Conservation (phyloP, 257 asterid species). For the Solanum verrucosum region DNA sequence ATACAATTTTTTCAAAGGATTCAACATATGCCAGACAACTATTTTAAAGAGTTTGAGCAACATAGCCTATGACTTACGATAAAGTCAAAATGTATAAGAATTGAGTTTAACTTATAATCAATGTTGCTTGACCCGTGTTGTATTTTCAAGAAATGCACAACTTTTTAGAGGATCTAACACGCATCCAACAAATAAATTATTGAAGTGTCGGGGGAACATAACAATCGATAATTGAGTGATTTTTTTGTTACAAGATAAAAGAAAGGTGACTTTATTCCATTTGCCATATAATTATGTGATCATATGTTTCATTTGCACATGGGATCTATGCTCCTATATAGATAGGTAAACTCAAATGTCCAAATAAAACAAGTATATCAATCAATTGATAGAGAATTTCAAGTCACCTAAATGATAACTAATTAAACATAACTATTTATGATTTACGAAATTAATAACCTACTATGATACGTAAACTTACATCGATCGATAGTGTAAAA, state of each 20-base stretch:
- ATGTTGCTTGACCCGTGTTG: not conserved
- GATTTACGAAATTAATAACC: not conserved
- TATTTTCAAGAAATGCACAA: not conserved
- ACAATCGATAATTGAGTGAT: not conserved
- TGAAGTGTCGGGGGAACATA: not conserved
- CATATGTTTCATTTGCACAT: not conserved
- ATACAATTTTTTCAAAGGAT: not conserved
- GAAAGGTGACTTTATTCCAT: not conserved
- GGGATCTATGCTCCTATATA: not conserved
- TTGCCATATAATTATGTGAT: not conserved
- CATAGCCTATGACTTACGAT: not conserved
- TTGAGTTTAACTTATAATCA: not conserved
- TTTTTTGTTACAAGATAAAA: not conserved
- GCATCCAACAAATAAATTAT: not conserved
- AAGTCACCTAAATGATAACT: not conserved
- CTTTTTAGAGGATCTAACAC: not conserved
- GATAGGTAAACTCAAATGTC: not conserved
- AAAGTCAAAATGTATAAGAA: not conserved
- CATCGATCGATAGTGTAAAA: rapidly evolving
- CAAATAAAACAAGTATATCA: not conserved
- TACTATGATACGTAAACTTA: not conserved
- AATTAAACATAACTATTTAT: not conserved
- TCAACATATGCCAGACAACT: rapidly evolving
- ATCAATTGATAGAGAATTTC: not conserved
- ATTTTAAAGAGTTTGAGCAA: not conserved